Evolutionary conservation across 331 rosid species (phyloP), one percentile per base, ranked within the genome.

Genomic region (Rosa hybrid): DNA sequence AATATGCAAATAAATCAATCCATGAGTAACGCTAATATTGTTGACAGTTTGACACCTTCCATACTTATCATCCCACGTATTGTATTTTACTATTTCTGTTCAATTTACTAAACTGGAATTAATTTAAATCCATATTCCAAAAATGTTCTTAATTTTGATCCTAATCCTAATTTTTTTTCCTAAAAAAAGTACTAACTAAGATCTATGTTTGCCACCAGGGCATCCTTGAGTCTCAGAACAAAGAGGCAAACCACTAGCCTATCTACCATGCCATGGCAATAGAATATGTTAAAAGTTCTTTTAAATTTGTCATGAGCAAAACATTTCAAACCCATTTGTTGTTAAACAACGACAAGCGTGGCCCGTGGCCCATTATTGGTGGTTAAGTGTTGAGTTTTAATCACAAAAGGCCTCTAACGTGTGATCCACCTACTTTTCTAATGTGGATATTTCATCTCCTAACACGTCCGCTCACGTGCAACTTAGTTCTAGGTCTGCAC

Each of bases 21-120:
- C 38, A 44, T 42, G 74, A 70, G 53, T n/a, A 42, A 70, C 74
- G 54, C 74, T 76, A 16, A 39, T 39, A 68, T 39, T 18, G 17
- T 68, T 68, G 72, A 39, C 50, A 17, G 50, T 68, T 42, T 54
- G 12, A 54, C 42, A 63, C 38, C 74, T 20, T 7, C 16, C 73
- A 42, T 41, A 8, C 41, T 76, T 20, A 27, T 45, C 44, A 60
- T 27, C 68, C 50, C 34, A 62, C 70, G 1, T 21, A 62, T 38
- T n/a, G 1, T 25, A 14, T 18, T 62, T 62, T 27, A 0, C 23
- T 44, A 27, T 76, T 10, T 23, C 57, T 12, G 17, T 44, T 4
- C 30, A 42, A 56, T 8, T 60, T 46, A 30, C 63, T 12, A 7
- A 76, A 27, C 20, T 6, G 21, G 49, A 30, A 77, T 46, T 27